A percentile compares a stretch with the other conserved stretches of the same genome.
Conservation (phyloP, 2,329 filamentous ascomycete species). For the Fusarium sp. region DNA sequence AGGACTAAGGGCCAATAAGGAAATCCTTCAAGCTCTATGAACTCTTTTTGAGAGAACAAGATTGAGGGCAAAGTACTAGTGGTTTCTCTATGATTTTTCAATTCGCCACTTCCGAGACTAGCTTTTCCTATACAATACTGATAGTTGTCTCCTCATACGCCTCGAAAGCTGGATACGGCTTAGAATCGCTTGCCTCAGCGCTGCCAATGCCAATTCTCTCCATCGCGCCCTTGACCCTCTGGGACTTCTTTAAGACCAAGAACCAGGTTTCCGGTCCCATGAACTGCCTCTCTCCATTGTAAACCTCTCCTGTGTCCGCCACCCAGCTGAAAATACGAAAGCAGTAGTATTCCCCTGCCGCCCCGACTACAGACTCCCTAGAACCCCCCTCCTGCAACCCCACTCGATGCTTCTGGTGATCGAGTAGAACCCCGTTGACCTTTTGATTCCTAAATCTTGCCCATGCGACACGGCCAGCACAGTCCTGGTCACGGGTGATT, state of each 20-base stretch:
- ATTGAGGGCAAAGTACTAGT: too few relatives aligned
- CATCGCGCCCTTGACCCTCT: neutral
- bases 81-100: too few relatives aligned
- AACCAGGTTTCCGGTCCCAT: neutral
- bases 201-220: neutral
- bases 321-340: neutral
- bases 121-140: neutral
- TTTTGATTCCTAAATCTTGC: neutral
- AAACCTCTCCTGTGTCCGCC: neutral
- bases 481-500: neutral
- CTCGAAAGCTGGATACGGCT: neutral
- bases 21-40: too few relatives aligned
- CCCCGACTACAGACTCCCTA: neutral
- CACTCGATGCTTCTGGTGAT: neutral
- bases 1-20: too few relatives aligned
- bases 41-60: too few relatives aligned
- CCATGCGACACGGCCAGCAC: neutral
- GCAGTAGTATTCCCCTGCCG: neutral
- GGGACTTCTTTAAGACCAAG: neutral
- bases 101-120: too few relatives aligned
- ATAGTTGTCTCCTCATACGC: neutral
- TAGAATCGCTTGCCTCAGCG: neutral
- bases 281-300: neutral
- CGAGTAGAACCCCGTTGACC: neutral
- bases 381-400: neutral